Conservation (phyloP, 2,329 filamentous ascomycete genomes). For the Septoria linicola region DNA sequence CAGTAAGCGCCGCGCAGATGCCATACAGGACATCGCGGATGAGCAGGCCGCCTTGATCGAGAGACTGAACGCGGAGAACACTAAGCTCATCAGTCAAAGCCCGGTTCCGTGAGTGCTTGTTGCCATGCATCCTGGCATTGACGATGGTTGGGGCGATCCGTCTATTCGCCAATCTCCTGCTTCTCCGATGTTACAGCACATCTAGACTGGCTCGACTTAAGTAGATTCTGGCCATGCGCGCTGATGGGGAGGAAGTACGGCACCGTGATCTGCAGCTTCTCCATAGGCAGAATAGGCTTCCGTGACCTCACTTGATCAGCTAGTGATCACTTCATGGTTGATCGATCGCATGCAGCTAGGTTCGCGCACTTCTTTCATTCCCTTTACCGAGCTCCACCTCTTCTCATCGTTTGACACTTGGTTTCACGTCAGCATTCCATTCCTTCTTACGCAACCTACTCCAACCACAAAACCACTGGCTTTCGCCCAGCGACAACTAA, state of each 20-base stretch:
- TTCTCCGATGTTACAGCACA: too few species aligned
- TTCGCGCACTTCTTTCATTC: not conserved
- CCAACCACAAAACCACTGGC: too few species aligned
- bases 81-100: not conserved
- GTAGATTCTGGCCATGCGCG: too few species aligned
- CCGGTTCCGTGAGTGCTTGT: not conserved
- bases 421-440: not conserved
- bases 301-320: not conserved
- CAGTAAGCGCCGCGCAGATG: not conserved
- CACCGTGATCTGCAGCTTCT: too few species aligned
- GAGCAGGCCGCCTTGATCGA: constrained; percentile 18
- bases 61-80: constrained; percentile 12
- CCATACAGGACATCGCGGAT: constrained; percentile 11
- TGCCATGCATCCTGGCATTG: not conserved
- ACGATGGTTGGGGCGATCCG: not conserved
- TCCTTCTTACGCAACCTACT: too few species aligned
- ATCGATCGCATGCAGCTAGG: not conserved
- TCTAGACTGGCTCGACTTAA: too few species aligned
- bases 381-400: not conserved
- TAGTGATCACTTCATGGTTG: not conserved
- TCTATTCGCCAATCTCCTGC: too few species aligned
- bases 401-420: not conserved
- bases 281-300: not conserved
- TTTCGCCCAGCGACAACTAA: too few species aligned
- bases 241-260: too few species aligned